Evolutionary conservation across 345 rosid genomes (phyloP).

Genomic region (Brassica cretica): DNA sequence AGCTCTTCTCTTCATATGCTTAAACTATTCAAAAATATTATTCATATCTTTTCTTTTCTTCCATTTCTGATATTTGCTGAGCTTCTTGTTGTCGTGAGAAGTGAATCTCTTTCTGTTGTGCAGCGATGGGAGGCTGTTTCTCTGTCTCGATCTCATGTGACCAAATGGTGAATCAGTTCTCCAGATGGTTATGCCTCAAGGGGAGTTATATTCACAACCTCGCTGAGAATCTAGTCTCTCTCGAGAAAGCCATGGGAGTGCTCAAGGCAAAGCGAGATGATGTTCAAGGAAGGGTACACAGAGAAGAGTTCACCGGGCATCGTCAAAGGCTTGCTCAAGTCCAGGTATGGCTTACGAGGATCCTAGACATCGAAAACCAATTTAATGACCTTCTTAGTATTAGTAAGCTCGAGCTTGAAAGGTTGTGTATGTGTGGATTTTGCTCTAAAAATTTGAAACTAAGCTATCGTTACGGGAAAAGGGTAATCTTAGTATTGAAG

Average conservation of each 20-base stretch:
- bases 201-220: background rate
- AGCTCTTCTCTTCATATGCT: background rate
- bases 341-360: slow-evolving; percentile 14
- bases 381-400: background rate
- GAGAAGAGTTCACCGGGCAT: background rate
- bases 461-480: slow-evolving; percentile 1
- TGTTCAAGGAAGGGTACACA: background rate
- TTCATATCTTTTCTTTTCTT: background rate
- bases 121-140: background rate
- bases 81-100: background rate
- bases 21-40: background rate
- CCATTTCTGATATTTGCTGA: background rate
- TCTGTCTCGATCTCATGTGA: background rate
- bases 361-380: background rate
- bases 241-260: background rate
- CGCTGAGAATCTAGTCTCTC: background rate
- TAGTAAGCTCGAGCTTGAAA: background rate
- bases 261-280: background rate
- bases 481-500: background rate
- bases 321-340: background rate
- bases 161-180: background rate
- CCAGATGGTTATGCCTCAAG: background rate
- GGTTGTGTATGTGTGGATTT: slow-evolving; percentile 2
- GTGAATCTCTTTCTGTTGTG: background rate
- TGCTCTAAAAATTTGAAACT: background rate